These are phyloP conservation scores for Dryas drummondii DNA, from an alignment of 306 rosid genomes.

Conservation along the genomic window DNA sequence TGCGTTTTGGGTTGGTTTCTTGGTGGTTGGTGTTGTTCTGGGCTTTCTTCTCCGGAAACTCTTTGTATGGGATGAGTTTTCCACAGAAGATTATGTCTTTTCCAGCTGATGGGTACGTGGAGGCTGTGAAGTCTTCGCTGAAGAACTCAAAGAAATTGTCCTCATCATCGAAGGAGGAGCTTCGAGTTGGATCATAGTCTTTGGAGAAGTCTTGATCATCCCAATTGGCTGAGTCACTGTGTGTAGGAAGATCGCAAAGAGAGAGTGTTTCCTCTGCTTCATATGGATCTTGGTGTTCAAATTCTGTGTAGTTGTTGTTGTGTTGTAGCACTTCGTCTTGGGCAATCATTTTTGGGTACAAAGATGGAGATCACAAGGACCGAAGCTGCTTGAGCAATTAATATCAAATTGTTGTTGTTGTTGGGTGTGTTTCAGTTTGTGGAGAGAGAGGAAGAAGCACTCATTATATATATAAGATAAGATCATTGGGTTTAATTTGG, in stretches of 20 bases:
- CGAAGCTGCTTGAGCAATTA: too few species aligned
- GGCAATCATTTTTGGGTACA: conserved; percentile 33
- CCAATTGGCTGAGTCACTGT: conserved; percentile 41
- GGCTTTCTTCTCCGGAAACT: not conserved
- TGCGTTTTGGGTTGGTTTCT: not conserved
- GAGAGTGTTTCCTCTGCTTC: conserved; percentile 72
- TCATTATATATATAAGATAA: conserved; percentile 18
- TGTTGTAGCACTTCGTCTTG: conserved; percentile 5
- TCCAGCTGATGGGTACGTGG: conserved; percentile 27
- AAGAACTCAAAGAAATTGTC: conserved; percentile 70
- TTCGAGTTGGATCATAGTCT: conserved; percentile 15
- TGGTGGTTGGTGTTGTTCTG: not conserved
- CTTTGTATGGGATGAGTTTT: conserved; percentile 56
- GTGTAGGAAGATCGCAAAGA: conserved; percentile 66
- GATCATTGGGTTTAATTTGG: not conserved
- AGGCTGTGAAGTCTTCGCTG: conserved; percentile 53
- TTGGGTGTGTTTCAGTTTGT: too few species aligned
- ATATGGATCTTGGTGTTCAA: conserved; percentile 32
- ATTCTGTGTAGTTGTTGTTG: not conserved
- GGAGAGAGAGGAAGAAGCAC: not conserved
- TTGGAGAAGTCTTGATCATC: conserved; percentile 34
- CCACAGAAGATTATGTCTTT: conserved; percentile 77
- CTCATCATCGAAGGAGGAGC: conserved; percentile 27
- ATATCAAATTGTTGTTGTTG: not conserved
- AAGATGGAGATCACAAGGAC: too few species aligned